phyloP scores from a whole-genome alignment of 805 yeast genomes.

The Wickerhamiella hasegawae region DNA sequence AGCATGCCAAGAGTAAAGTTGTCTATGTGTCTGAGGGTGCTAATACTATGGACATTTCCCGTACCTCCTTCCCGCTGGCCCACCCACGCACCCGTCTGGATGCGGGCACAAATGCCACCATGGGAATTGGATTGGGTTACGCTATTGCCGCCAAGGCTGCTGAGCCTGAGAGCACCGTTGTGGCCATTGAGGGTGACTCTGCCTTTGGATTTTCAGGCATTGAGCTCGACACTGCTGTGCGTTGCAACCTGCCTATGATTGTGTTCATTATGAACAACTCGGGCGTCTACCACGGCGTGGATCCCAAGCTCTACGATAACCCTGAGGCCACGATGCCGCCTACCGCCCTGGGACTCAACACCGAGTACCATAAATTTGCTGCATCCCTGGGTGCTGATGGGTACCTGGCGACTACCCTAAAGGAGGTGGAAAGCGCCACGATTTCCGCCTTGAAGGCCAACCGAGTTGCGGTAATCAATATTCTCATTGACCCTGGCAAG shows the following conservation, averaged over 20 bases:
- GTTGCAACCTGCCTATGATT: conserved; percentile 37
- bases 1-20: conserved; percentile 17
- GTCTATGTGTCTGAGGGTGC: conserved; percentile 56
- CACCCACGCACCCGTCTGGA: conserved; percentile 42
- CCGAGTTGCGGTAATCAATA: conserved; percentile 35
- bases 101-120: conserved; percentile 64
- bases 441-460: conserved; percentile 24
- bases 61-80: conserved; percentile 41
- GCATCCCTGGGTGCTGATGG: conserved; percentile 43
- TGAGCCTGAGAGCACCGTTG: conserved; percentile 28
- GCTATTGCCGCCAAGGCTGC: conserved; percentile 45
- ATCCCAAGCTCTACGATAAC: conserved; percentile 18
- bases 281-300: conserved; percentile 55
- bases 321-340: conserved; percentile 29
- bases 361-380: conserved; percentile 42
- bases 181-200: conserved; percentile 60
- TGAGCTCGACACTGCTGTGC: conserved; percentile 55
- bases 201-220: conserved; percentile 63
- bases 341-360: conserved; percentile 40
- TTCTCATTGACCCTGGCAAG: conserved; percentile 44
- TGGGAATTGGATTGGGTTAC: conserved; percentile 63
- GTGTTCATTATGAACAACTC: conserved; percentile 56
- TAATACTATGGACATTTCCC: conserved; percentile 57
- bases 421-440: conserved; percentile 24
- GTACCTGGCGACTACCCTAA: conserved; percentile 26